Evolutionary conservation across 1,139 yeast genomes (phyloP).

Genomic region (Suhomyces yuchorum): DNA sequence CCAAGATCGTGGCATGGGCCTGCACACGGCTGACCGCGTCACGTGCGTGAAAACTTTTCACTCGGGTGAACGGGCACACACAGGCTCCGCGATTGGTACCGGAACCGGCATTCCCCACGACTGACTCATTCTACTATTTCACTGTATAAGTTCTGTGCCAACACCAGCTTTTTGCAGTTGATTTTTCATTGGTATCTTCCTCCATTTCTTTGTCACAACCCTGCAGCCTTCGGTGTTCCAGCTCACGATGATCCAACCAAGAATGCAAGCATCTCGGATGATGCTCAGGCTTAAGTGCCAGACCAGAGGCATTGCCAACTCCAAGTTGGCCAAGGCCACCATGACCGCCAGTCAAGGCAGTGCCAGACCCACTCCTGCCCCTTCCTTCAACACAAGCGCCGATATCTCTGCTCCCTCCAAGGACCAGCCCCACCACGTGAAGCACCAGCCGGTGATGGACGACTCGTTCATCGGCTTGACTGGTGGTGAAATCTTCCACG

Average conservation of each 20-base stretch:
- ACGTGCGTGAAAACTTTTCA: constrained; percentile 6
- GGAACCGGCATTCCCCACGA: constrained; percentile 14
- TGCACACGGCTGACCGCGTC: neutral
- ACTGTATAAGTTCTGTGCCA: constrained; percentile 5
- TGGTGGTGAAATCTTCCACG: constrained; percentile 98
- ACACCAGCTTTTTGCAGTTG: constrained; percentile 6
- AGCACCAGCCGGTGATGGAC: constrained; percentile 52
- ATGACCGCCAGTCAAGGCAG: constrained; percentile 26
- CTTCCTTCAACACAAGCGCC: constrained; percentile 17
- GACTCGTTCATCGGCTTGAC: constrained; percentile 90
- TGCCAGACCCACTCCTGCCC: constrained; percentile 37
- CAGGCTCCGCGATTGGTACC: constrained; percentile 5
- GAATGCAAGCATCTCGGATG: constrained; percentile 13
- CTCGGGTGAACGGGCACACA: constrained; percentile 11
- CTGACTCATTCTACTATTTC: constrained; percentile 9
- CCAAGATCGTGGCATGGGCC: neutral
- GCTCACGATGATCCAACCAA: constrained; percentile 12
- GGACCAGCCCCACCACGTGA: neutral
- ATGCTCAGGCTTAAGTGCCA: constrained; percentile 14
- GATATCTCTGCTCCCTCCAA: constrained; percentile 13
- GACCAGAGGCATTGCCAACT: constrained; percentile 35
- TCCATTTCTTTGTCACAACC: neutral
- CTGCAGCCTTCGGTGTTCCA: neutral
- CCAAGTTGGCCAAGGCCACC: constrained; percentile 38
- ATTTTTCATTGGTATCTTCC: constrained; percentile 6